phyloP scores from a whole-genome alignment of 2,329 filamentous ascomycete species.

The Akanthomyces lecanii region DNA sequence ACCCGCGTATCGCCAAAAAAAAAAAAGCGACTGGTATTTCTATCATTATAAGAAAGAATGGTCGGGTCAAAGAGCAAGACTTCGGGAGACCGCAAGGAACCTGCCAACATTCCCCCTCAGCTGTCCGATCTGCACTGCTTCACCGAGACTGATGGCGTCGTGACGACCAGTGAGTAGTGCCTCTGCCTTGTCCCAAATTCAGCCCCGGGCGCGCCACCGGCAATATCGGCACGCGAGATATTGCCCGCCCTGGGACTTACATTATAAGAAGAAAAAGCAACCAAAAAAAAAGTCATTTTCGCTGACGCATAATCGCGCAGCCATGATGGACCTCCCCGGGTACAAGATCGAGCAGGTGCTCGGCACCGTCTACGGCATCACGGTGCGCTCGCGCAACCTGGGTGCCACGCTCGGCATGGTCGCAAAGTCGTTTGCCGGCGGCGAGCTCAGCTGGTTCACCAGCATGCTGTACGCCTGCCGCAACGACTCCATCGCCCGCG shows the following conservation, averaged over 20 bases:
- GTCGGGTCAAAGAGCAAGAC: conserved; percentile 22
- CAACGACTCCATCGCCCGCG: conserved; percentile 53
- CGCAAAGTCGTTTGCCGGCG: conserved; percentile 53
- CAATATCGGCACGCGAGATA: neutral
- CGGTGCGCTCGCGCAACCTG: conserved; percentile 55
- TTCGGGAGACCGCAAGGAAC: conserved; percentile 24
- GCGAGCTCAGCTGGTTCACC: conserved; percentile 57
- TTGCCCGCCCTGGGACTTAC: neutral
- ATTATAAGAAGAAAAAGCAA: neutral
- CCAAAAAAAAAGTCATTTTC: neutral
- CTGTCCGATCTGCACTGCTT: conserved; percentile 53
- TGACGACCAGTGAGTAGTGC: conserved; percentile 45
- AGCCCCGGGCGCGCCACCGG: neutral
- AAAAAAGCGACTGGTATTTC: too few species aligned
- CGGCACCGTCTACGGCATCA: conserved; percentile 55
- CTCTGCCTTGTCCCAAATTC: neutral
- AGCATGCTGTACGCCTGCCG: conserved; percentile 55
- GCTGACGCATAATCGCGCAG: conserved; percentile 21
- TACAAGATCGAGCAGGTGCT: conserved; percentile 55
- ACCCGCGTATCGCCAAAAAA: too few species aligned
- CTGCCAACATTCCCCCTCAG: conserved; percentile 36
- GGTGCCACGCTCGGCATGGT: conserved; percentile 53
- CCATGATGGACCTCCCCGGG: conserved; percentile 60
- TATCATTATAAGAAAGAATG: neutral
- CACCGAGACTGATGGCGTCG: conserved; percentile 57